phyloP scores from a whole-genome alignment of 225 moss, liverwort and hornwort genomes.

The Rhytidiadelphus loreus region DNA sequence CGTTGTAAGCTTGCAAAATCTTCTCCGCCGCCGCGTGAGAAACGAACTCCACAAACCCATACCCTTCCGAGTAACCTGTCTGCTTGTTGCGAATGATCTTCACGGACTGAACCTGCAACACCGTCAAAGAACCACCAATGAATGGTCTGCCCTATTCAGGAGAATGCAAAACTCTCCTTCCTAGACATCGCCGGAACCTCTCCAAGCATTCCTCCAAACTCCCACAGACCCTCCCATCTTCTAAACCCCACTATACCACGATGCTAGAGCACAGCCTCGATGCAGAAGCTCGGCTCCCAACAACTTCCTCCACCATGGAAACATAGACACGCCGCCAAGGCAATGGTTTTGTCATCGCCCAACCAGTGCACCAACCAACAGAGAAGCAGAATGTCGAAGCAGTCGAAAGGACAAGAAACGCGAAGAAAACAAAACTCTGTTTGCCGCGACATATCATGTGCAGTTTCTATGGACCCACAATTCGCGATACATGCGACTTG shows the following conservation, averaged over 20 bases:
- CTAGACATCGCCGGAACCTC: neutral
- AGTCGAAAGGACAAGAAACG: neutral
- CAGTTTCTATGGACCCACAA: neutral
- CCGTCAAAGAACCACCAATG: neutral
- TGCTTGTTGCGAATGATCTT: conserved; percentile 97
- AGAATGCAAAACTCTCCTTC: neutral
- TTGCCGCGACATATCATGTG: neutral
- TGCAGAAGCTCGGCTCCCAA: neutral
- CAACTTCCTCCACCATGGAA: neutral
- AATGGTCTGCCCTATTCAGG: neutral
- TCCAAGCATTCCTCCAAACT: neutral
- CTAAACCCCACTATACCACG: neutral
- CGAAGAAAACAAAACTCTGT: neutral
- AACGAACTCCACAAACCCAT: conserved; percentile 90
- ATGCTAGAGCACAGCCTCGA: neutral
- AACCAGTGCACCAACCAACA: neutral
- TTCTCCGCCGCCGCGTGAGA: conserved; percentile 93
- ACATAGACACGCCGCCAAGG: neutral
- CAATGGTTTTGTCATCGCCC: neutral
- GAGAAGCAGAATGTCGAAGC: neutral
- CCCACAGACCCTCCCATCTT: neutral
- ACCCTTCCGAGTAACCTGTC: conserved; percentile 93
- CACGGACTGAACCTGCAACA: conserved; percentile 82
- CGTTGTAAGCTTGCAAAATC: conserved; percentile 84
- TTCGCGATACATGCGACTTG: neutral